Evolutionary conservation across 2,329 filamentous ascomycete species (phyloP).

Genomic region (Myriosclerotinia curreyana): DNA sequence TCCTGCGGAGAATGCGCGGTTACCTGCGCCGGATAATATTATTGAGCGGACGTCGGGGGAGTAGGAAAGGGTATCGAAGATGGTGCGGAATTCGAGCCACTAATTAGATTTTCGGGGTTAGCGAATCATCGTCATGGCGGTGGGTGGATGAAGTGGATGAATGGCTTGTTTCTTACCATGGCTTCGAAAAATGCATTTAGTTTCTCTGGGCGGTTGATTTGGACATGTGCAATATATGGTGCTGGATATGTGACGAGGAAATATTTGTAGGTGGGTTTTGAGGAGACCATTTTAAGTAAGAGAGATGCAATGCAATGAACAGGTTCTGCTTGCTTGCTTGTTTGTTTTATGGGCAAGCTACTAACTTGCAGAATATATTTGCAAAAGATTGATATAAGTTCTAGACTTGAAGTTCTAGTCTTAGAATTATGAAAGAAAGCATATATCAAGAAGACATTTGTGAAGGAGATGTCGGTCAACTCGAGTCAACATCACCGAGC

Average conservation of each 20-base stretch:
- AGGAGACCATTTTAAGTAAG: slow-evolving; percentile 24
- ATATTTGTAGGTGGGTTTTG: slow-evolving; percentile 29
- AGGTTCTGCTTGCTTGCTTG: slow-evolving; percentile 1
- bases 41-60: slow-evolving; percentile 73
- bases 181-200: slow-evolving; percentile 81
- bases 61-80: slow-evolving; percentile 70
- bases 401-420: not conserved
- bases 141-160: too few relatives aligned
- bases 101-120: slow-evolving; percentile 5
- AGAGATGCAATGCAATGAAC: not conserved
- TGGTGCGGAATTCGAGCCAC: slow-evolving; percentile 72
- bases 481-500: slow-evolving; percentile 12
- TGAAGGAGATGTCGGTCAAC: not conserved
- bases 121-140: too few relatives aligned
- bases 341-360: slow-evolving; percentile 1
- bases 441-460: not conserved
- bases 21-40: slow-evolving; percentile 76
- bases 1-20: slow-evolving; percentile 80
- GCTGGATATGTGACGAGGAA: slow-evolving; percentile 65
- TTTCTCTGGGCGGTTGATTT: slow-evolving; percentile 84
- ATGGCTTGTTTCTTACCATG: slow-evolving; percentile 48
- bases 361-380: not conserved
- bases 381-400: not conserved
- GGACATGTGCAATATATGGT: slow-evolving; percentile 79
- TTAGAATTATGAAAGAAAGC: not conserved